Percentiles rank a stretch among this genome's conserved stretches.
Conservation (phyloP, 495 filamentous ascomycete species). For the Aspergillus hancockii region DNA sequence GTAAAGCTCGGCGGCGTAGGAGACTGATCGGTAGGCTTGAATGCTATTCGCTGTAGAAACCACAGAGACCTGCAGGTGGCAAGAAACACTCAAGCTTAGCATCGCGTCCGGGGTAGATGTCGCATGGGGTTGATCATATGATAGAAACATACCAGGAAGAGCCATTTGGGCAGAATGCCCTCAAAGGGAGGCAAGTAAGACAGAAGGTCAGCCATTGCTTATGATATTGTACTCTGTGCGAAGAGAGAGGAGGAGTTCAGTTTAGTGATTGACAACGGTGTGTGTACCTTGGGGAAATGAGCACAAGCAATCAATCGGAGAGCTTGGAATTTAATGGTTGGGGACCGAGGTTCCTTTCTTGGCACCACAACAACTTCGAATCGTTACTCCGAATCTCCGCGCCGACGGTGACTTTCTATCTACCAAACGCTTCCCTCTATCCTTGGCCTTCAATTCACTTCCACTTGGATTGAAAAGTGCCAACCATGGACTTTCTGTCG, state of each 20-base stretch:
- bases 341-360: constrained; percentile 22
- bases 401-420: constrained; percentile 23
- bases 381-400: constrained; percentile 3
- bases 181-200: constrained; percentile 54
- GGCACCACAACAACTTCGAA: constrained; percentile 21
- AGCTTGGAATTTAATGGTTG: constrained; percentile 13
- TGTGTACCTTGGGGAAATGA: constrained; percentile 5
- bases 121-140: neutral
- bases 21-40: constrained; percentile 74
- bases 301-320: neutral
- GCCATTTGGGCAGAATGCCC: constrained; percentile 67
- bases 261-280: constrained; percentile 10
- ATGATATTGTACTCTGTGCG: neutral
- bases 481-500: constrained; percentile 39
- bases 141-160: constrained; percentile 54
- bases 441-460: neutral
- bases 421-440: constrained; percentile 13
- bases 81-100: neutral
- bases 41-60: constrained; percentile 78
- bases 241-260: neutral
- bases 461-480: constrained; percentile 1
- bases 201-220: constrained; percentile 34
- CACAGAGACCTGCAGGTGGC: constrained; percentile 61
- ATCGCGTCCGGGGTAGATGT: neutral
- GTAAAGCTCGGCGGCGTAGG: constrained; percentile 79